phyloP scores from a whole-genome alignment of 2,329 filamentous ascomycete genomes.

The Fusarium sp. region DNA sequence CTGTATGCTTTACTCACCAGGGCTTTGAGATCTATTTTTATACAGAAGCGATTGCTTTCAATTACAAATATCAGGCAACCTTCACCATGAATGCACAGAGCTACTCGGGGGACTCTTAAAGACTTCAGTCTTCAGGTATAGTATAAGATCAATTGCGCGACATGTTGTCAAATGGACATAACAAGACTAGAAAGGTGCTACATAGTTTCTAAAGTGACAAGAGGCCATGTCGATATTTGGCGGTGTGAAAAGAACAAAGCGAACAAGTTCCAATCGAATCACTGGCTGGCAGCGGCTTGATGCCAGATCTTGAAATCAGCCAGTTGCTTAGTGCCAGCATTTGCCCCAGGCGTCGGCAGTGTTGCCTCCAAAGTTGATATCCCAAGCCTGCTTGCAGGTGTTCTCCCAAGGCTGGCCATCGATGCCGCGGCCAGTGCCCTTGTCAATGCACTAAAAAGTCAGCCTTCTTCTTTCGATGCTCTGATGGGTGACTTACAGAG shows the following conservation, averaged over 20 bases:
- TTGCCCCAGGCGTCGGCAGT: conserved; percentile 3
- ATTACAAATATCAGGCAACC: background rate
- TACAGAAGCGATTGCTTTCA: no score
- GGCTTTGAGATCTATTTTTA: no score
- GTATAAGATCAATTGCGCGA: background rate
- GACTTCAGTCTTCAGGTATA: no score
- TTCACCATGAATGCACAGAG: no score
- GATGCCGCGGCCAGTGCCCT: conserved; percentile 15
- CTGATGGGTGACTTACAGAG: background rate
- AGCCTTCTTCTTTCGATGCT: background rate
- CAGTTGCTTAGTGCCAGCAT: conserved; percentile 26
- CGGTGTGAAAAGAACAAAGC: background rate
- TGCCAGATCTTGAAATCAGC: background rate
- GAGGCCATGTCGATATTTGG: background rate
- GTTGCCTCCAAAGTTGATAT: conserved; percentile 24
- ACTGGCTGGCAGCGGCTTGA: background rate
- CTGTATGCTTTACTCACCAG: no score
- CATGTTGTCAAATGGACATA: background rate
- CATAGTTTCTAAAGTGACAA: background rate
- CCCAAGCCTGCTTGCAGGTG: conserved; percentile 24
- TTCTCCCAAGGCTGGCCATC: conserved; percentile 23
- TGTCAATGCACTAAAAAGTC: conserved; percentile 21
- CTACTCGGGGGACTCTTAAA: no score
- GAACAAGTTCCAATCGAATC: background rate
- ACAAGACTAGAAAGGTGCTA: background rate